Percentiles rank a stretch among this genome's conserved stretches.
Evolutionary conservation across 768 basidiomycete species (phyloP).

Genomic region (Lactarius evosmus): DNA sequence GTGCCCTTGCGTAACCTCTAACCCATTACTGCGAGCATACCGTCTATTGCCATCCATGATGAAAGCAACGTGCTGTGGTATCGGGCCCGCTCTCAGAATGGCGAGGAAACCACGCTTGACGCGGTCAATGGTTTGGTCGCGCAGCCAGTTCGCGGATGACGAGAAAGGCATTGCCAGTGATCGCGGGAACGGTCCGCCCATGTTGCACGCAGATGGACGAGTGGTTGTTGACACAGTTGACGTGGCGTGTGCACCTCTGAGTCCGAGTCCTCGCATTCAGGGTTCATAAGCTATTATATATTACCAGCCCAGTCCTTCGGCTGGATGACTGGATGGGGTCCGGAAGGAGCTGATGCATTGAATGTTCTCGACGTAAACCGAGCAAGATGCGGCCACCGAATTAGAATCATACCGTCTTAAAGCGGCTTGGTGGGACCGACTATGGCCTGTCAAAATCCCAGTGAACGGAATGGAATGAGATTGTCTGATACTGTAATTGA

Average conservation of each 20-base stretch:
- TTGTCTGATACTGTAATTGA: no score
- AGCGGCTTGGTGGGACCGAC: not conserved
- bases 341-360: not conserved
- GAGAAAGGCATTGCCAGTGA: constrained; percentile 14
- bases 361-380: not conserved
- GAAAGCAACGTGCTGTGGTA: constrained; percentile 88
- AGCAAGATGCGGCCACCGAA: not conserved
- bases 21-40: constrained; percentile 69
- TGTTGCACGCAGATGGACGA: not conserved
- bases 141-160: constrained; percentile 32
- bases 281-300: not conserved
- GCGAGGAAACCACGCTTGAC: constrained; percentile 52
- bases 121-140: constrained; percentile 23
- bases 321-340: no score
- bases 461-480: not conserved
- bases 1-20: constrained; percentile 75
- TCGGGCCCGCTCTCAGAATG: constrained; percentile 75
- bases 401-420: not conserved
- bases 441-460: no score
- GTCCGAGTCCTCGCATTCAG: not conserved
- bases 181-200: not conserved
- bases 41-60: constrained; percentile 97
- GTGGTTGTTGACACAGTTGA: no score
- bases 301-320: no score
- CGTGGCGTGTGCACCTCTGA: no score